phyloP scores from a whole-genome alignment of 2,329 filamentous ascomycete genomes.

The Colletotrichum nymphaeae region DNA sequence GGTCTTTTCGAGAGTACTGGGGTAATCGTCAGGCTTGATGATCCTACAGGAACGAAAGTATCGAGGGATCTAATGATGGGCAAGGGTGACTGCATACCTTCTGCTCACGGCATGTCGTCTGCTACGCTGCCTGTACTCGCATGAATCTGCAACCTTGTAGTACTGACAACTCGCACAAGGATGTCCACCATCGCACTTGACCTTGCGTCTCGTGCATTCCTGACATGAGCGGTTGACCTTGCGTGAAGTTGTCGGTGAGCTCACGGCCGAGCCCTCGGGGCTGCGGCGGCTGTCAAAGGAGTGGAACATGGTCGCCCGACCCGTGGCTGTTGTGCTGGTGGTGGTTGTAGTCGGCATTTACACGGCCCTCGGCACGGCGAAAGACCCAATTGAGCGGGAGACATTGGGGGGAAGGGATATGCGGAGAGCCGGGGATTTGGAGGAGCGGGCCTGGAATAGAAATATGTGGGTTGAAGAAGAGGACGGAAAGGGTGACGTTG shows the following conservation, averaged over 20 bases:
- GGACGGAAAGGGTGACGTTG: not conserved
- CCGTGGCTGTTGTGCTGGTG: not conserved
- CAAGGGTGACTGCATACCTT: constrained; percentile 35
- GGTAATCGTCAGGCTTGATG: not conserved
- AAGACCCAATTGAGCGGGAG: not conserved
- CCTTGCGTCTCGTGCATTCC: constrained; percentile 43
- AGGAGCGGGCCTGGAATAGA: not conserved
- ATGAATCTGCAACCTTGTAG: constrained; percentile 41
- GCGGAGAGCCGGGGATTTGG: constrained; percentile 4
- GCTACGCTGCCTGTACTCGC: constrained; percentile 44
- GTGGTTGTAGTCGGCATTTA: constrained; percentile 18
- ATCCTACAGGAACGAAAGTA: not conserved
- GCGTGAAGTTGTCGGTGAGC: constrained; percentile 1
- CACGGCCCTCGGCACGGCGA: constrained; percentile 8
- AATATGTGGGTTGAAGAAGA: constrained; percentile 20
- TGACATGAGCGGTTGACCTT: constrained; percentile 42
- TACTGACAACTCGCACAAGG: constrained; percentile 51
- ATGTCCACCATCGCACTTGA: constrained; percentile 54
- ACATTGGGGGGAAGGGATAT: constrained; percentile 17
- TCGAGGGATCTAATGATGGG: not conserved
- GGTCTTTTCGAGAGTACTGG: constrained; percentile 41
- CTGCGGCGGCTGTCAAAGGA: constrained; percentile 28
- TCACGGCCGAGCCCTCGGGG: not conserved
- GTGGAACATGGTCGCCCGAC: constrained; percentile 27
- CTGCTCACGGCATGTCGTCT: constrained; percentile 45